Evolutionary conservation across 2,329 filamentous ascomycete genomes (phyloP), one percentile per base, ranked within the genome.

Genomic region (Ilyonectria robusta): DNA sequence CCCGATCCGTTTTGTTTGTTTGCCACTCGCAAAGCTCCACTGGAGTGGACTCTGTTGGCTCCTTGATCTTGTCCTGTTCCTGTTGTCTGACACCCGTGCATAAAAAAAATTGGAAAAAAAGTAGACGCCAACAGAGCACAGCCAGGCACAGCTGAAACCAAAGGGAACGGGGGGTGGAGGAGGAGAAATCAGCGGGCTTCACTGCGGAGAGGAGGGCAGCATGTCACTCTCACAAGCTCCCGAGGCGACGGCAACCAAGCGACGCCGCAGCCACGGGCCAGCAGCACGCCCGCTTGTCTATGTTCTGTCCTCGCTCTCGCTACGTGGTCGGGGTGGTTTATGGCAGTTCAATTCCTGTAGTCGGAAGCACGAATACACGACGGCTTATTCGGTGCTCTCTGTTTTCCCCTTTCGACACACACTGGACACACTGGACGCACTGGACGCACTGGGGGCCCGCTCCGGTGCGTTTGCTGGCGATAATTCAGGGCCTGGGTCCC

Each of bases 391-490:
- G 53, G 60, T 55, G 48, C 42, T 51, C 53, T 42, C 26, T 42
- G 42, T 53, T 62, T 61, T 61, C 55, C 55, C 60, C 35, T 59
- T 65, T 51, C 23, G 21, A 47, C n/a, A n/a, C 50, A 63, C 40
- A 17, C 40, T 21, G 21, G 21, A 21, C 50, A 63, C 40, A 17
- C 40, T 29, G 69, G 66, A n/a, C 50, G 65, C 40, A 17, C 40
- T 21, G 21, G 21, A 21, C 50, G 65, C 40, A 17, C 40, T 29
- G 69, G 66, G 65, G 69, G 61, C 40, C 72, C 69, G 64, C 70
- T 61, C 58, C 21, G 13, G 65, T 70, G 67, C 65, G 53, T 66
- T 69, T 72, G 72, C 60, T 70, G 69, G 63, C 67, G 59, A 75
- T 61, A 71, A 71, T 70, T 67, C 56, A 65, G 62, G 62, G 63